A percentile compares a stretch with the other conserved stretches of the same genome.
Evolutionary conservation across 371 early-diverging fungal genomes (phyloP).

Genomic region (Furculomyces boomerangus): DNA sequence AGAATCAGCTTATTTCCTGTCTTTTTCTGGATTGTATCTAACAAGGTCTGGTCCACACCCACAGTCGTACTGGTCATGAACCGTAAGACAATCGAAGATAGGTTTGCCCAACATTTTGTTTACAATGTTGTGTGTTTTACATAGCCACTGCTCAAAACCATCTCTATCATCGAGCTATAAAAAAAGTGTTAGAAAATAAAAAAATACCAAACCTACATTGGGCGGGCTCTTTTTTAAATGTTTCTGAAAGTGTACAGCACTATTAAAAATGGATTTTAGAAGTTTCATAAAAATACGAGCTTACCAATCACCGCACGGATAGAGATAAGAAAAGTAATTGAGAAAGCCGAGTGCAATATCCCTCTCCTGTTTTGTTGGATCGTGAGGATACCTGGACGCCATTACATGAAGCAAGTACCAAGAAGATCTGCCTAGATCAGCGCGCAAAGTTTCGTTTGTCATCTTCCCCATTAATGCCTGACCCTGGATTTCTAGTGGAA

Average conservation of each 20-base stretch:
- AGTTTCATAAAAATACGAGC: not conserved
- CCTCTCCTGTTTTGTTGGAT: conserved; percentile 66
- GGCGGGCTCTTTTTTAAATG: conserved; percentile 78
- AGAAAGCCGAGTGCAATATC: conserved; percentile 64
- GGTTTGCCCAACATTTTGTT: conserved; percentile 80
- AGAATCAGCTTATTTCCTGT: not conserved
- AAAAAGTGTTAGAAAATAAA: not conserved
- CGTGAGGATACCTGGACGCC: conserved; percentile 80
- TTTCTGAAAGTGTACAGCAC: conserved; percentile 71
- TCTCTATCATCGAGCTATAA: conserved; percentile 30
- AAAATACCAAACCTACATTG: conserved; percentile 21
- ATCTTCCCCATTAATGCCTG: conserved; percentile 46
- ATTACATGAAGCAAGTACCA: conserved; percentile 93
- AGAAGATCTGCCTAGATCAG: conserved; percentile 17
- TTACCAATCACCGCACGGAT: conserved; percentile 97
- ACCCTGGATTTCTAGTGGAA: not conserved
- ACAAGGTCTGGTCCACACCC: conserved; percentile 46
- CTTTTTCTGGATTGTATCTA: conserved; percentile 13
- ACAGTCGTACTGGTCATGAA: conserved; percentile 77
- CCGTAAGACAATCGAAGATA: conserved; percentile 68
- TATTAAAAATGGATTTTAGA: conserved; percentile 6
- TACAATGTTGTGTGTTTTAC: conserved; percentile 91
- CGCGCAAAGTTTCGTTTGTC: conserved; percentile 65
- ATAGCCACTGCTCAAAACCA: conserved; percentile 80
- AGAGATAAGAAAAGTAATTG: conserved; percentile 67